Base-by-base conservation (phyloP, 2,329 filamentous ascomycete genomes). In the Byssoonygena ceratinophila region DNA sequence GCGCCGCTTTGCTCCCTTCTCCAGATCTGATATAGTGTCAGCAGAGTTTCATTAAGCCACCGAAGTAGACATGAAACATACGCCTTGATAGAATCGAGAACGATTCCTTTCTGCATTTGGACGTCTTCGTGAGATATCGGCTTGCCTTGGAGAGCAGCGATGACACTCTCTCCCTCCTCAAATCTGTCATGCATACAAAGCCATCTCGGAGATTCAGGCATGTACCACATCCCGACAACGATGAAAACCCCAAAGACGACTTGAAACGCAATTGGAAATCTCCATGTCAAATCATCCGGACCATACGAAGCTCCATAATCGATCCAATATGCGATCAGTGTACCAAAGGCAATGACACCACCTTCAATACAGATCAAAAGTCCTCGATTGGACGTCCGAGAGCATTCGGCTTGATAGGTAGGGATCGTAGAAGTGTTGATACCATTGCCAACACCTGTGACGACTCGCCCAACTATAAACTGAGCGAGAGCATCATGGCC, bases 361-460 rank as follows among this genome's bases (percentile, higher is more conserved):
- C 69, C 73, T 60, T 71, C 76, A 53, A 80, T 76, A 59, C 76
- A 78, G 56, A 80, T 78, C 39, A 80, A 65, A 16, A 78, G 71
- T 44, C 78, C 78, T 46, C 77, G 72, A 61, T 78, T 79, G 54
- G 72, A 72, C 0, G 76, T 71, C 46, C 63, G 66, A 2, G 71
- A 71, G 58, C 71, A 74, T 55, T 76, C 73, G 4, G 71, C 68
- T 62, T 75, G 71, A 46, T 72, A 76, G 2, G 68, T 71, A 0
- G 72, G 73, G 22, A 74, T 73, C 0, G 72, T 74, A 3, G 67
- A 68, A 2, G 73, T 75, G 61, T 76, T 76, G 59, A 76, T 72
- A 14, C 74, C 74, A 52, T 75, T 76, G 9, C 74, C 74, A 23
- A 76, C 55, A 25, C 74, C 74, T 7, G 73, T 74, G 29, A 76